Evolutionary conservation across 306 rosid species (phyloP), one percentile per base, ranked within the genome.

Genomic region (Parietaria judaica): DNA sequence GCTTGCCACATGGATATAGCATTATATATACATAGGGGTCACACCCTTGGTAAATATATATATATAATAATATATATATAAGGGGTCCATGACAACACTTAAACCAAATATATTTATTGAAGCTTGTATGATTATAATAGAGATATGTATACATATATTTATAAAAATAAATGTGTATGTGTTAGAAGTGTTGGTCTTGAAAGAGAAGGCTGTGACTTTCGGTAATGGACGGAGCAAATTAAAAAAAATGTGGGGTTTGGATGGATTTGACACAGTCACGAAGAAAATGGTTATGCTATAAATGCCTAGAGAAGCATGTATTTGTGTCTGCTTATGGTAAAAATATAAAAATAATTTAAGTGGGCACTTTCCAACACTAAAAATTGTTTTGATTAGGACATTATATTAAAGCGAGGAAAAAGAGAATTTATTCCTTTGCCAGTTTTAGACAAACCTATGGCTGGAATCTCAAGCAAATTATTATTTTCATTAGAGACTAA

Each of bases 401-500:
- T 62, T 49, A 10, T 7, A 10, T 77, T 12, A 60, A 14, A 44
- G 52, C 34, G 35, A 4, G 36, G 57, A 55, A 44, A 36, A 58
- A 54, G 47, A 59, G 78, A 71, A 72, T 74, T 66, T 62, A 70
- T 82, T 71, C 78, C 65, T 61, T 75, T 77, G 70, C 83, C 79
- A 78, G 54, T 68, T 80, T 70, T 69, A 71, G 81, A 3, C 63
- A 54, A 38, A 36, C 54, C 55, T 74, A 31, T 67, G 36, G 36
- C 51, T 47, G 61, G 44, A 64, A 17, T 54, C 15, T 67, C 63
- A 60, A 70, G 64, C 69, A 36, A 41, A 2, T 65, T 23, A 23
- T 23, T 23, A 23, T 23, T 23, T 60, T 36, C 31, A 49, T 49
- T 1, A 49, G 5, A 11, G 1, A 49, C 53, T 5, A 8, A 41